Conservation (phyloP, 768 basidiomycete species). For the Mycena epipterygia region DNA sequence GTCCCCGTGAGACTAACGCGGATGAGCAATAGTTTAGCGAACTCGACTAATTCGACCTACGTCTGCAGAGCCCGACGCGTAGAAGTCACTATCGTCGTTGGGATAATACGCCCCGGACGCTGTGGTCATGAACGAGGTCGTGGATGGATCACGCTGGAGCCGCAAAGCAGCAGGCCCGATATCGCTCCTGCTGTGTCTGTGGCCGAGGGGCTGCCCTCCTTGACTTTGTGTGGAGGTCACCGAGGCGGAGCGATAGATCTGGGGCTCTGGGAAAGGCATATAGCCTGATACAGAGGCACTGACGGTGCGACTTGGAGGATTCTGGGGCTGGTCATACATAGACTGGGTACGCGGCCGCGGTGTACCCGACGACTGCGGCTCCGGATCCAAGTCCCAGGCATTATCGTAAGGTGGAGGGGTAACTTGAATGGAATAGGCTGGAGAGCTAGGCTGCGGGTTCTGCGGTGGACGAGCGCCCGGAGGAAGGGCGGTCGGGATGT, state of each 20-base stretch:
- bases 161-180: slow-evolving; percentile 40
- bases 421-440: slow-evolving; percentile 36
- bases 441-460: slow-evolving; percentile 14
- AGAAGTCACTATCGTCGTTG: slow-evolving; percentile 52
- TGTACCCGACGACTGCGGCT: slow-evolving; percentile 34
- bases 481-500: slow-evolving; percentile 19
- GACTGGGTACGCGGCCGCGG: slow-evolving; percentile 51
- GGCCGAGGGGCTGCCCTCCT: slow-evolving; percentile 38
- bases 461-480: slow-evolving; percentile 24
- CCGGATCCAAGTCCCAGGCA: slow-evolving; percentile 19
- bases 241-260: slow-evolving; percentile 63
- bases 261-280: slow-evolving; percentile 66
- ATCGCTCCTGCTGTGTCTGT: slow-evolving; percentile 58
- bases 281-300: slow-evolving; percentile 49
- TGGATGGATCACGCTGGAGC: slow-evolving; percentile 50
- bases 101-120: slow-evolving; percentile 52
- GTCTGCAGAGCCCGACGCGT: slow-evolving; percentile 47
- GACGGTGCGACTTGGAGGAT: slow-evolving; percentile 52
- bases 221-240: slow-evolving; percentile 41
- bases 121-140: slow-evolving; percentile 47
- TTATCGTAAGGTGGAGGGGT: slow-evolving; percentile 34
- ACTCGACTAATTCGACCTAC: slow-evolving; percentile 39
- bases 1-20: slow-evolving; percentile 43
- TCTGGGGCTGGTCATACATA: slow-evolving; percentile 43
- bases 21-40: slow-evolving; percentile 21